Conservation (phyloP, 306 rosid genomes). For the Begonia fuchsioides region DNA sequence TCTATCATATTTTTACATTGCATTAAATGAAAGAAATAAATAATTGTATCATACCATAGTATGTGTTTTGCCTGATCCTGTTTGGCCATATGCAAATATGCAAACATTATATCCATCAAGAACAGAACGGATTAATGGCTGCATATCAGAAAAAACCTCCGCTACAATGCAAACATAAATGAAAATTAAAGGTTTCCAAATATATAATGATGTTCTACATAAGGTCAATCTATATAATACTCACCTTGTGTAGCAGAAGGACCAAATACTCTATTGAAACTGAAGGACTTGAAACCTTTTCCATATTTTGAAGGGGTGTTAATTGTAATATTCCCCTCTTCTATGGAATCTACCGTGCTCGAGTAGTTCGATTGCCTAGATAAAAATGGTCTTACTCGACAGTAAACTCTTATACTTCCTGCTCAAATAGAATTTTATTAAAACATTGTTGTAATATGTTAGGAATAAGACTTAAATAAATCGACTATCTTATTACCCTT, state of each 20-base stretch:
- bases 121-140: constrained; percentile 53
- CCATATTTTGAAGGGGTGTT: constrained; percentile 65
- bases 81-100: constrained; percentile 69
- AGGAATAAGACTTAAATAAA: not conserved
- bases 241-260: constrained; percentile 80
- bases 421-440: constrained; percentile 13
- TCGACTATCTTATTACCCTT: constrained; percentile 42
- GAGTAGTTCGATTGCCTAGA: constrained; percentile 34
- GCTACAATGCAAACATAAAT: constrained; percentile 19
- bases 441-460: not conserved
- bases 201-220: not conserved
- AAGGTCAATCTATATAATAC: not conserved
- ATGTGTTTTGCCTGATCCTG: constrained; percentile 60
- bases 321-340: constrained; percentile 72
- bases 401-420: constrained; percentile 96
- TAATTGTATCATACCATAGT: constrained; percentile 39
- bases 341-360: constrained; percentile 68
- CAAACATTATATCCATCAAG: constrained; percentile 67
- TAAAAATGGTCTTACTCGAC: constrained; percentile 93
- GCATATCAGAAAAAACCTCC: constrained; percentile 60
- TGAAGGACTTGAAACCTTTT: constrained; percentile 54
- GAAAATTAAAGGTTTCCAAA: not conserved
- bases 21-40: not conserved
- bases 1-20: not conserved
- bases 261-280: constrained; percentile 84